These are phyloP conservation scores for Trichoderma guizhouense DNA, from an alignment of 2,329 filamentous ascomycete genomes.

Conservation along the genomic window DNA sequence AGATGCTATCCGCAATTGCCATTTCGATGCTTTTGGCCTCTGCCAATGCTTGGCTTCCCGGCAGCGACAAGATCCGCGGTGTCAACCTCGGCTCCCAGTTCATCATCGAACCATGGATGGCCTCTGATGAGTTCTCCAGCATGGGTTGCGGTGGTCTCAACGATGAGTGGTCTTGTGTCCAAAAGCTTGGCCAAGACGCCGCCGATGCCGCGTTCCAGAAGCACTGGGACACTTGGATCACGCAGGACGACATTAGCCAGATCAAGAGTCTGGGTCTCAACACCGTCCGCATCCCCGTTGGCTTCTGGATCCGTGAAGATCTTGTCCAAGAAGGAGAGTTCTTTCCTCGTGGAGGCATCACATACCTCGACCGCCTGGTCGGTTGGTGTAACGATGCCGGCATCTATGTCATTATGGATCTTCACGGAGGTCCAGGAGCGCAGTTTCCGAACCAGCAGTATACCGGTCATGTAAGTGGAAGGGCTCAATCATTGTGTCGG, in stretches of 20 bases:
- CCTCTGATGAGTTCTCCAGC: not conserved
- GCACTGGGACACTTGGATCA: not conserved
- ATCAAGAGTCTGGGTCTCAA: not conserved
- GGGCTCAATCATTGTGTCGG: accelerated
- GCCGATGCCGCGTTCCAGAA: not conserved
- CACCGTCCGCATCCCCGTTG: not conserved
- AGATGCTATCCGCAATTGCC: not conserved
- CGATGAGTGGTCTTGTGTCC: not conserved
- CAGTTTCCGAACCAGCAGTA: not conserved
- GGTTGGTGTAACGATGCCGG: not conserved
- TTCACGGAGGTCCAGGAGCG: not conserved
- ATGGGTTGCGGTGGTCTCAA: not conserved
- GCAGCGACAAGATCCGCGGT: not conserved
- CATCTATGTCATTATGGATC: not conserved
- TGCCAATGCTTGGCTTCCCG: not conserved
- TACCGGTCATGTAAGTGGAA: not conserved
- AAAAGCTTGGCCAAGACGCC: not conserved
- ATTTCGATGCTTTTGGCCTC: not conserved
- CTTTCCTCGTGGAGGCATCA: not conserved
- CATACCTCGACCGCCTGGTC: not conserved
- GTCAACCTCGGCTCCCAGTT: not conserved
- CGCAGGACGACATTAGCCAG: not conserved
- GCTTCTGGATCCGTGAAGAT: not conserved
- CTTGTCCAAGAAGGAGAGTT: not conserved
- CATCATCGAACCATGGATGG: not conserved